These are phyloP conservation scores for Huntiella savannae DNA, from an alignment of 2,329 filamentous ascomycete genomes.

Conservation along the genomic window DNA sequence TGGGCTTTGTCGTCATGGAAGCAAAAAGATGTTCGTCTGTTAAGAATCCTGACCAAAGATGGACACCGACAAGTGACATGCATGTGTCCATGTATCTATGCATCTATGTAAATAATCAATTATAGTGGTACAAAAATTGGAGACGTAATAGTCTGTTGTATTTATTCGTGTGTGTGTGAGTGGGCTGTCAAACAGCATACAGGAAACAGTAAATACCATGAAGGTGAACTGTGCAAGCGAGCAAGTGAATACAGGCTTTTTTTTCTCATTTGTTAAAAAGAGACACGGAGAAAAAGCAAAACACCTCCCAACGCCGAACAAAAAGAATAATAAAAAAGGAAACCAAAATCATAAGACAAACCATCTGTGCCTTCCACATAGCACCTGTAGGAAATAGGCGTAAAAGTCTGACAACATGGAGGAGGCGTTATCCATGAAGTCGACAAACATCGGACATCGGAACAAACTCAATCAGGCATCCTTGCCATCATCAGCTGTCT, in stretches of 20 bases:
- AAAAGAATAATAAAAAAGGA: slow-evolving; percentile 1
- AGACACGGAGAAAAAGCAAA: background rate
- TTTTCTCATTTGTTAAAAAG: background rate
- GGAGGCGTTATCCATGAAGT: too few species aligned
- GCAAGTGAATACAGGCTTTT: background rate
- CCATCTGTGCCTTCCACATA: background rate
- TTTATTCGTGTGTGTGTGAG: too few species aligned
- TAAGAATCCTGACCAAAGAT: background rate
- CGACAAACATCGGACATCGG: too few species aligned
- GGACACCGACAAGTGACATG: too few species aligned
- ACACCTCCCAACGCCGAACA: slow-evolving; percentile 1
- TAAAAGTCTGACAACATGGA: too few species aligned
- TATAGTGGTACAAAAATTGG: too few species aligned
- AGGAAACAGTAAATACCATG: background rate
- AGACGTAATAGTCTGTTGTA: too few species aligned
- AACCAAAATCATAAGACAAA: background rate
- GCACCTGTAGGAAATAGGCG: too few species aligned
- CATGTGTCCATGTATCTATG: too few species aligned
- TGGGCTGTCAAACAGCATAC: background rate
- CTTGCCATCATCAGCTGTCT: background rate
- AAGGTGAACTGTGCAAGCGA: background rate
- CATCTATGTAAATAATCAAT: too few species aligned
- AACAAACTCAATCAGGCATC: background rate
- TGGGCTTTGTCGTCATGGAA: background rate
- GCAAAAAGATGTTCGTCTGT: background rate